Evolutionary conservation across 2,329 filamentous ascomycete species (phyloP).

Genomic region (Eurotiales sp.): DNA sequence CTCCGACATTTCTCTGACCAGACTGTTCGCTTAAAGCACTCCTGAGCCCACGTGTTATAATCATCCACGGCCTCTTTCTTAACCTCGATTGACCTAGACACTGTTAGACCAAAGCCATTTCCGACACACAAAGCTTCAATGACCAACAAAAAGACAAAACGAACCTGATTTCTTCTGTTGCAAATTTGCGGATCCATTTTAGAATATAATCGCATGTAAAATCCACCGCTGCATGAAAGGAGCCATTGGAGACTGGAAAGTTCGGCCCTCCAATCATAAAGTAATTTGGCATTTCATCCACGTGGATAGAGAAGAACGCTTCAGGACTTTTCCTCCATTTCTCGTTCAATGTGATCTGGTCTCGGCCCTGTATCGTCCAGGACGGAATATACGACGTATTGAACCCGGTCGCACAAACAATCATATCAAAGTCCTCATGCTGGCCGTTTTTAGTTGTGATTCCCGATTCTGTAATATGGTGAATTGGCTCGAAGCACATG

Average conservation of each 20-base stretch:
- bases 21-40: background rate
- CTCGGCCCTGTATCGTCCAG: conserved; percentile 41
- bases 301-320: conserved; percentile 45
- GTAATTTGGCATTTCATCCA: conserved; percentile 47
- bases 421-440: conserved; percentile 17
- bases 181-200: background rate
- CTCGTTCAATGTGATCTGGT: conserved; percentile 40
- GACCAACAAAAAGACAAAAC: no score
- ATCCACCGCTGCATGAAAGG: background rate
- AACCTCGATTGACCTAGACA: background rate
- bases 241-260: conserved; percentile 39
- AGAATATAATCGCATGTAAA: background rate
- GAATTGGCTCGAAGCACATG: conserved; percentile 55
- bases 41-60: background rate
- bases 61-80: background rate
- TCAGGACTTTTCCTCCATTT: conserved; percentile 39
- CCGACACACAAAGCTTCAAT: no score
- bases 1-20: background rate
- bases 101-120: no score
- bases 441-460: conserved; percentile 20
- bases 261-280: conserved; percentile 29
- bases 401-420: conserved; percentile 41
- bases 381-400: conserved; percentile 37
- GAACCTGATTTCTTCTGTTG: background rate
- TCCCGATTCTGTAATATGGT: conserved; percentile 36